Base-by-base conservation (phyloP, 441 rosid species). In the Iberis amara region DNA sequence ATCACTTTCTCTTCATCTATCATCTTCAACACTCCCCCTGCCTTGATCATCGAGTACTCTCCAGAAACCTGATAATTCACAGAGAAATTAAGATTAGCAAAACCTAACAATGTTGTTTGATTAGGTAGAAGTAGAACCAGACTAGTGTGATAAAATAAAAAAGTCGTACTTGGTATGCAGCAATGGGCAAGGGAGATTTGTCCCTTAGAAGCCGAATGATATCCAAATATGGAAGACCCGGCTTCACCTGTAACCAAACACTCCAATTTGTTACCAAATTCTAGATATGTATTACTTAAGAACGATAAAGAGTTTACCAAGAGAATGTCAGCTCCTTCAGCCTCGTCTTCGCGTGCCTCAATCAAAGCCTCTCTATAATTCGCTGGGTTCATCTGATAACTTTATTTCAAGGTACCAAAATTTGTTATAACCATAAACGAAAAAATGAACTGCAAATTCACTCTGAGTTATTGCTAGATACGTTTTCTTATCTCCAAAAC, bases 361-460 rank as follows among this genome's bases (percentile, higher is more conserved):
- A 89, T 70, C 60, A 92, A 72, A 37, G 98, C 94, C 65, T 92
- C 98, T 73, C 96, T 75, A 39, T 82, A 86, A 39, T 92, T 92
- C 3, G 98, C 89, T 32, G 96, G 96, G 55, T 88, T 89, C 96
- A 92, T 92, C 81, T 92, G 98, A 70, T 92, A 91, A 44, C 98
- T 88, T 62, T 78, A 59, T 66, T 70, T 63, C 48, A n/a, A 10
- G n/a, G 14, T 10, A 55, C 36, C 44, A 50, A 58, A 55, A 61
- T 12, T 52, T 36, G 39, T 28, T 4, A 5, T 8, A n/a, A 52
- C 47, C 9, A 49, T 41, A 37, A 43, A 81, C 12, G 47, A 39
- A 18, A 13, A 12, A 13, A 45, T 33, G 8, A 45, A 15, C 55
- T 45, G 57, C 35, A 39, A 38, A 18, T 44, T 23, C 9, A 55